Evolutionary conservation across 139 green algal genomes (phyloP).

Genomic region (Mychonastes homosphaera): DNA sequence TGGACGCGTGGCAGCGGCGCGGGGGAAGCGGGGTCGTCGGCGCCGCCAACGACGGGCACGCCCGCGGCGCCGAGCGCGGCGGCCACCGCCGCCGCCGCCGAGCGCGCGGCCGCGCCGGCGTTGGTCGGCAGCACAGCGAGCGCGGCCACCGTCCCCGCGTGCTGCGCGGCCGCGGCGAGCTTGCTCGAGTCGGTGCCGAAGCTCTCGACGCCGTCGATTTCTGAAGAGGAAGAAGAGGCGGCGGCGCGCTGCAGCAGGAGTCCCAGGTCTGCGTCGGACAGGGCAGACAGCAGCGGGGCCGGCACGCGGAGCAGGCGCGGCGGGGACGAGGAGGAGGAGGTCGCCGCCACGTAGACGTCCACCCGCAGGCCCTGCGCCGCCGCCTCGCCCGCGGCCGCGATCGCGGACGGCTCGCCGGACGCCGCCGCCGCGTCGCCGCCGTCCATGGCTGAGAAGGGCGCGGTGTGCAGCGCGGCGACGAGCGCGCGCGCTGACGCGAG

Average conservation of each 20-base stretch:
- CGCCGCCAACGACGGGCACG: slow-evolving; percentile 36
- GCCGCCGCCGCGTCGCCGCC: too few species aligned
- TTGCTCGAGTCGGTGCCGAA: too few species aligned
- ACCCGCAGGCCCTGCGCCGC: slow-evolving; percentile 5
- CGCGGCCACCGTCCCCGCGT: slow-evolving; percentile 3
- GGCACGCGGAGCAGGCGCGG: too few species aligned
- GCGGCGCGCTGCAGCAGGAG: neutral
- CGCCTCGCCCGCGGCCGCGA: too few species aligned
- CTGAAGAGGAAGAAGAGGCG: neutral
- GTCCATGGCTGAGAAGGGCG: too few species aligned
- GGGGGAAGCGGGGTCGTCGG: slow-evolving; percentile 1
- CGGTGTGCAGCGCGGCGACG: slow-evolving; percentile 15
- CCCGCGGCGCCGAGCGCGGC: slow-evolving; percentile 29
- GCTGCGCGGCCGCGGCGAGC: slow-evolving; percentile 1
- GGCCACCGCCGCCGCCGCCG: slow-evolving; percentile 2
- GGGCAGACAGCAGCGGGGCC: neutral
- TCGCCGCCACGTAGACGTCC: slow-evolving; percentile 8
- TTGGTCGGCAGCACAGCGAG: neutral
- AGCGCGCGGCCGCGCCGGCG: neutral
- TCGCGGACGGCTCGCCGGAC: too few species aligned
- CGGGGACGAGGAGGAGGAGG: too few species aligned
- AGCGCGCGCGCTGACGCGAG: slow-evolving; percentile 7
- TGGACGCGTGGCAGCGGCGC: slow-evolving; percentile 17
- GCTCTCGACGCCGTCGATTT: neutral
- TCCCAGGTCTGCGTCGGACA: slow-evolving; percentile 10